A percentile compares a stretch with the other conserved stretches of the same genome.
These are phyloP conservation scores for Leishmania guyanensis DNA, from an alignment of 208 protist genomes.

Conservation along the genomic window DNA sequence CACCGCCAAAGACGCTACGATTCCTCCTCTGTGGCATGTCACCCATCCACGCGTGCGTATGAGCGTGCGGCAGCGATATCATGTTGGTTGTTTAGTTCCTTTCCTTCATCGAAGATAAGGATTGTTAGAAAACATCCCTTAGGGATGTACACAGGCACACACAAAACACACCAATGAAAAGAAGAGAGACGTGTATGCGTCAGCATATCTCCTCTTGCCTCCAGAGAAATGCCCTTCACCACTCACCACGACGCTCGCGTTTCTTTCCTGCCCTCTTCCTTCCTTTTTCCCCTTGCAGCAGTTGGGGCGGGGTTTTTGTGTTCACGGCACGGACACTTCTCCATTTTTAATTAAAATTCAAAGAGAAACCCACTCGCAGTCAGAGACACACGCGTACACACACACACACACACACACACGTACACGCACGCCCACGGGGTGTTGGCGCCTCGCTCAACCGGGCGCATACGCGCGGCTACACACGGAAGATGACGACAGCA, in stretches of 20 bases:
- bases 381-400: constrained; percentile 2
- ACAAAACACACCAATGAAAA: background rate
- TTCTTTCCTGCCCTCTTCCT: background rate
- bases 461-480: background rate
- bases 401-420: background rate
- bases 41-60: background rate
- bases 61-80: background rate
- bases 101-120: background rate
- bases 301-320: background rate
- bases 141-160: background rate
- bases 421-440: background rate
- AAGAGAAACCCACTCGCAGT: background rate
- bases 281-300: background rate
- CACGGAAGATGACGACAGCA: background rate
- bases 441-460: background rate
- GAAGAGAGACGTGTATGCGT: background rate
- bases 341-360: background rate
- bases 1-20: background rate
- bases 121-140: background rate
- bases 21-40: background rate
- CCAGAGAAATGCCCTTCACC: background rate
- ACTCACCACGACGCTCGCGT: background rate
- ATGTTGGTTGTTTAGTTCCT: background rate
- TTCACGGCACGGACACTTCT: background rate
- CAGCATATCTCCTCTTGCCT: background rate